Conservation (phyloP, 495 filamentous ascomycete species). For the Penicillium canariense region DNA sequence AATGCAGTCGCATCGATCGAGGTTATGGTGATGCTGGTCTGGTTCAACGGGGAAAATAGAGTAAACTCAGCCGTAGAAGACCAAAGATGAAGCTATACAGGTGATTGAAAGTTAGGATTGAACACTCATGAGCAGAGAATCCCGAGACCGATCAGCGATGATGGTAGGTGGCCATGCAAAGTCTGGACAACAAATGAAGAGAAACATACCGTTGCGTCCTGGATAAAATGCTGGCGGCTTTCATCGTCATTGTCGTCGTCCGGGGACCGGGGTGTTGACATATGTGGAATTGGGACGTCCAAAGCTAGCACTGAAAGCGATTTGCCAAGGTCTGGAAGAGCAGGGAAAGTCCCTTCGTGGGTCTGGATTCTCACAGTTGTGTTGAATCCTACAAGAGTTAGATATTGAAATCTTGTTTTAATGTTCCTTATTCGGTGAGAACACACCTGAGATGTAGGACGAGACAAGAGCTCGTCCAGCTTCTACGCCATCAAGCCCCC, state of each 20-base stretch:
- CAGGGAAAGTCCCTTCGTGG: slow-evolving; percentile 68
- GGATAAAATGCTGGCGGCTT: slow-evolving; percentile 63
- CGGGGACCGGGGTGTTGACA: slow-evolving; percentile 53
- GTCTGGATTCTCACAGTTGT: slow-evolving; percentile 70
- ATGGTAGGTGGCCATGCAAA: too few species aligned
- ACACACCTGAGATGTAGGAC: slow-evolving; percentile 77
- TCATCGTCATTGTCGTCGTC: slow-evolving; percentile 43
- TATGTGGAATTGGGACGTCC: slow-evolving; percentile 65
- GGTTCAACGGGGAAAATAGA: slow-evolving; percentile 70
- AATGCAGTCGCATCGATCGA: slow-evolving; percentile 78
- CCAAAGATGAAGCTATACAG: slow-evolving; percentile 65
- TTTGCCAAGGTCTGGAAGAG: slow-evolving; percentile 66
- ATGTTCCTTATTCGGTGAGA: not conserved
- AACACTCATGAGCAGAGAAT: not conserved
- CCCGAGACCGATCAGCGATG: too few species aligned
- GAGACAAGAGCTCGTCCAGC: slow-evolving; percentile 73
- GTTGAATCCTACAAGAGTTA: slow-evolving; percentile 58
- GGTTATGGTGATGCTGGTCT: slow-evolving; percentile 71
- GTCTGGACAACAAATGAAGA: too few species aligned
- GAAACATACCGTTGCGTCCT: slow-evolving; percentile 68
- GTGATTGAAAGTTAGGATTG: not conserved
- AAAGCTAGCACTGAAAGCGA: slow-evolving; percentile 67
- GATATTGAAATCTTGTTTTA: not conserved
- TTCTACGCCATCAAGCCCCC: slow-evolving; percentile 56
- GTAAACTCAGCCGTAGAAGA: slow-evolving; percentile 85